Evolutionary conservation across 2,329 filamentous ascomycete genomes (phyloP).

Genomic region (Neoascochyta sp.): DNA sequence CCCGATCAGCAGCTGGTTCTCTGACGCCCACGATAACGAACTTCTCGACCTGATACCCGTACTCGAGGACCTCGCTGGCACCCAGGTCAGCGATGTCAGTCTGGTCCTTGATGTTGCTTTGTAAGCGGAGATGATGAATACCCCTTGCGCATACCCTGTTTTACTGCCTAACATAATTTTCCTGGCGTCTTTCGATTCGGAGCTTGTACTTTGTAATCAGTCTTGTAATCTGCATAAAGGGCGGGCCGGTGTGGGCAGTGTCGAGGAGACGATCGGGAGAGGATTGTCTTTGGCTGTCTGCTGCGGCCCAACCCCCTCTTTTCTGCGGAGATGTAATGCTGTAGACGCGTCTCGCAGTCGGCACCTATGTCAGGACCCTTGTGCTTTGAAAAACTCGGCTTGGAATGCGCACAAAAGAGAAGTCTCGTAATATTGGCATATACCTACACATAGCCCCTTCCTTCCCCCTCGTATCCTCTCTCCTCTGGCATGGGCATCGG

Average conservation of each 20-base stretch:
- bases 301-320: no score
- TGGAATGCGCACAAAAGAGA: no score
- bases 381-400: no score
- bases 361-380: no score
- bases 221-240: constrained; percentile 35
- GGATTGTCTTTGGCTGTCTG: no score
- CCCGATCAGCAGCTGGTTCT: constrained; percentile 99
- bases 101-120: constrained; percentile 87
- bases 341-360: no score
- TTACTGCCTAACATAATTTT: constrained; percentile 19
- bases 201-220: constrained; percentile 40
- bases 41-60: constrained; percentile 95
- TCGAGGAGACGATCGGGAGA: no score
- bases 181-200: constrained; percentile 17
- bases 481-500: no score
- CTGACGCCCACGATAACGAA: constrained; percentile 98
- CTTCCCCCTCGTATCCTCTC: no score
- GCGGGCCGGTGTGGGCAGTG: constrained; percentile 9
- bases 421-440: no score
- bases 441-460: no score
- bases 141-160: constrained; percentile 23
- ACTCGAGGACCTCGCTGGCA: constrained; percentile 88
- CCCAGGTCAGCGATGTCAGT: constrained; percentile 91
- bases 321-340: no score
- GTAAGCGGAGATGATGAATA: constrained; percentile 42